Evolutionary conservation across 108 stramenopile genomes (phyloP).

Genomic region (Bacterosira constricta): DNA sequence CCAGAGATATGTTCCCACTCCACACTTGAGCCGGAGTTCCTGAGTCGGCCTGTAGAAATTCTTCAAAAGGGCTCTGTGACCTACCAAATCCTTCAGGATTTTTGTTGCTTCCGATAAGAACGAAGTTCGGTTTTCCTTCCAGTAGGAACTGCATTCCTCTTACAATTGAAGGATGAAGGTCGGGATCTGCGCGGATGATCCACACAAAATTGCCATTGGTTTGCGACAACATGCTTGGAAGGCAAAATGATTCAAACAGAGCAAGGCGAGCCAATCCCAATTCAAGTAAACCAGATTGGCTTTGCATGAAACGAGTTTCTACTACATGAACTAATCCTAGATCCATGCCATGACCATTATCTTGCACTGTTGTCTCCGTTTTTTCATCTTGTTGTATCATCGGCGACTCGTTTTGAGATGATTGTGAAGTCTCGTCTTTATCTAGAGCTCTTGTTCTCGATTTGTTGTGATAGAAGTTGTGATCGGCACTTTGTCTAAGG

Average conservation of each 20-base stretch:
- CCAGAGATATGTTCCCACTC: conserved; percentile 35
- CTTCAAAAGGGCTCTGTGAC: not conserved
- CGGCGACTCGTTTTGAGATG: not conserved
- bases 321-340: conserved; percentile 42
- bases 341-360: not conserved
- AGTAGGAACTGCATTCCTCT: conserved; percentile 29
- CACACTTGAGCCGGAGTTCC: not conserved
- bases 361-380: not conserved
- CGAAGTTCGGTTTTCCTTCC: conserved; percentile 38
- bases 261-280: conserved; percentile 52
- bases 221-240: conserved; percentile 55
- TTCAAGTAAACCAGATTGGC: conserved; percentile 43
- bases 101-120: conserved; percentile 44
- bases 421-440: not conserved
- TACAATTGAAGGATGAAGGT: conserved; percentile 29
- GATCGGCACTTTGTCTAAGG: not conserved
- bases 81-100: conserved; percentile 31
- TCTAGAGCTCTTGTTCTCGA: not conserved
- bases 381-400: not conserved
- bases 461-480: too few species aligned
- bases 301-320: conserved; percentile 62
- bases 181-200: conserved; percentile 58
- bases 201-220: conserved; percentile 45
- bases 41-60: not conserved
- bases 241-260: conserved; percentile 59